Base-by-base conservation (phyloP, 2,329 filamentous ascomycete species). In the Pseudogymnoascus sp. region DNA sequence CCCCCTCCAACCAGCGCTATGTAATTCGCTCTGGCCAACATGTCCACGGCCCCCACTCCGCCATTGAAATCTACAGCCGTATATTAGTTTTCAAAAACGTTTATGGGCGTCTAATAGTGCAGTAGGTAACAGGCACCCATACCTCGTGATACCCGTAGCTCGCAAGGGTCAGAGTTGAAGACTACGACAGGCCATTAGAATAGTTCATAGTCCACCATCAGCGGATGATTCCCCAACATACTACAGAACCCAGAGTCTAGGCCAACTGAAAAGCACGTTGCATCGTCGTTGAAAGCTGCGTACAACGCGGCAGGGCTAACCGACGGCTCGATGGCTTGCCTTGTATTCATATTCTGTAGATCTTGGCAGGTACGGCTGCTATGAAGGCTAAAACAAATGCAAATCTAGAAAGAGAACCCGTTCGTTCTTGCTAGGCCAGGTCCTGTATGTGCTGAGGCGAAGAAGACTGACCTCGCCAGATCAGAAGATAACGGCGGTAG, bases 1-100 rank as follows among this genome's bases (percentile, higher is more conserved):
- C 94, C 91, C 66, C 92, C 92, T 64, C 92, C 92, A 60, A 96
- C 90, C 8, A 97, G 80, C 26, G 90, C 92, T 34, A 96, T 79
- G 71, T 92, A 95, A 74, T 92, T 92, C 59, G 89, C 85, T 66
- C 85, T 88, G 45, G 88, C 89, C 71, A 96, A 85, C 89, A 96
- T 94, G 72, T 91, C 86, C 23, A 87, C 89, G 38, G 90, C 79
- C 38, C 88, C 89, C 64, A 96, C 84, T 52, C 91, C 90, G 15
- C 87, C 89, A 71, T 88, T 89, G 75, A 91, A 90, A 67, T 89
- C 86, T 87, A 60, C 62, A 23, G 60, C 19, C 18, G 19, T 12
- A 52, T 9, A 10, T 52, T 52, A 52, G 45, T 18, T 52, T 57
- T 34, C 37, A 37, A 28, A 18, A 57, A 34, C n/a, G n/a, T 23